Evolutionary conservation across 345 rosid genomes (phyloP), one percentile per base, ranked within the genome.

Genomic region (Cardamine resedifolia): DNA sequence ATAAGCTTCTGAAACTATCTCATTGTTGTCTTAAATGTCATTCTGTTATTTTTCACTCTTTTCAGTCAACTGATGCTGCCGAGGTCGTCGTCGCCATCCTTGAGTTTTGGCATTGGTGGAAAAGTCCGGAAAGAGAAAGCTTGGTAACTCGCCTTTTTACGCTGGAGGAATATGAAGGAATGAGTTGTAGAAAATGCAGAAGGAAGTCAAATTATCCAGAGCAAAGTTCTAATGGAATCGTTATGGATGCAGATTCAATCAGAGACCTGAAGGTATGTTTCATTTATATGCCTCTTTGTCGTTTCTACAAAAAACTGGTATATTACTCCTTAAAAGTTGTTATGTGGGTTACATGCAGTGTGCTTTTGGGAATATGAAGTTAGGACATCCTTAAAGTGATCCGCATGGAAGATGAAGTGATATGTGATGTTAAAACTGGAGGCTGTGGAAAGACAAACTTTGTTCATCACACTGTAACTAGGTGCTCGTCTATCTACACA

Each of bases 111-210:
- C 60, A 12, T 36, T 12, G 43, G 66, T 73, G 66, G 58, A 36
- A 26, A 57, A 10, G 24, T 57, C 59, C 44, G 34, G 8, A 73
- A 5, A 24, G 0, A 73, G 77, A 73, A 36, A 66, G 43, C 33
- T 5, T 73, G 2, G 51, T 58, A 16, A 58, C 66, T 65, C n/a
- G 50, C 2, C 34, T 65, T 30, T 74, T 74, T 26, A 48, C 59
- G 0, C 3, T 65, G 16, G 72, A 66, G 10, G 72, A 58, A 58
- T 34, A 45, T 47, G 77, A 74, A 58, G 33, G 19, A 56, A 66
- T 58, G 53, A 66, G 43, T 15, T 73, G 77, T 66, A 45, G 51
- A 16, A 56, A 16, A 74, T 74, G 77, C 77, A 26, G 33, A 38
- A 19, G 20, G 31, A 36, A 36, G 7, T 21, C 66, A 47, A 57